Evolutionary conservation across 2,329 filamentous ascomycete species (phyloP).

Genomic region (Paecilomyces fulvus): DNA sequence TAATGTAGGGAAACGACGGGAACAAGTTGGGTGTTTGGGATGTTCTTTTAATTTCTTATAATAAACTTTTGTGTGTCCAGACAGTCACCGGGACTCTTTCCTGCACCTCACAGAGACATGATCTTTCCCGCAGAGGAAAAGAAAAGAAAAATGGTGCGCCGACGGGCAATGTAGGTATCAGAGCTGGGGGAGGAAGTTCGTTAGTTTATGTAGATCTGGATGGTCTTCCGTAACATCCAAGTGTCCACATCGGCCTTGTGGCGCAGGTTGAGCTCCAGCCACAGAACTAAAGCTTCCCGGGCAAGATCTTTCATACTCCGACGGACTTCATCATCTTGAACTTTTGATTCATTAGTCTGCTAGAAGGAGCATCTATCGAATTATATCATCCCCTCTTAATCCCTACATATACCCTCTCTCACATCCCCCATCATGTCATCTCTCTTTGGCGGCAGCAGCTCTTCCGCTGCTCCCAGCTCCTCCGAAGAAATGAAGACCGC

Average conservation of each 20-base stretch:
- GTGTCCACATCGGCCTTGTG: slow-evolving; percentile 17
- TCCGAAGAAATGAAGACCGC: slow-evolving; percentile 40
- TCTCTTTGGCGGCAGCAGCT: slow-evolving; percentile 24
- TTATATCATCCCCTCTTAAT: not conserved
- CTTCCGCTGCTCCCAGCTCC: slow-evolving; percentile 15
- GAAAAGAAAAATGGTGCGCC: slow-evolving; percentile 3
- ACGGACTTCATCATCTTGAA: not conserved
- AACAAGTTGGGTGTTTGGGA: not conserved
- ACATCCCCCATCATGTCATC: slow-evolving; percentile 25
- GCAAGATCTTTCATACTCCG: not conserved
- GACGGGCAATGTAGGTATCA: not conserved
- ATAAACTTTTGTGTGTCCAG: not conserved
- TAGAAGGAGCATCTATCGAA: no score
- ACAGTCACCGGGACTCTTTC: not conserved
- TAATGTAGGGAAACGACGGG: not conserved
- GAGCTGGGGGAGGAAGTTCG: slow-evolving; percentile 1
- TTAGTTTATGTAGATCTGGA: slow-evolving; percentile 1
- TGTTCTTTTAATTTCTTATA: not conserved
- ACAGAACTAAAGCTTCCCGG: not conserved
- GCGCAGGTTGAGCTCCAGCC: slow-evolving; percentile 10
- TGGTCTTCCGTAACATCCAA: slow-evolving; percentile 10
- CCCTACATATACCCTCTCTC: not conserved
- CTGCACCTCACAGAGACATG: slow-evolving; percentile 32
- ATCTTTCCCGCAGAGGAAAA: not conserved
- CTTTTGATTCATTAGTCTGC: not conserved